Evolutionary conservation across 1,284 basidiomycete species (phyloP), one percentile per base, ranked within the genome.

Genomic region (Retiboletus flavoniger): DNA sequence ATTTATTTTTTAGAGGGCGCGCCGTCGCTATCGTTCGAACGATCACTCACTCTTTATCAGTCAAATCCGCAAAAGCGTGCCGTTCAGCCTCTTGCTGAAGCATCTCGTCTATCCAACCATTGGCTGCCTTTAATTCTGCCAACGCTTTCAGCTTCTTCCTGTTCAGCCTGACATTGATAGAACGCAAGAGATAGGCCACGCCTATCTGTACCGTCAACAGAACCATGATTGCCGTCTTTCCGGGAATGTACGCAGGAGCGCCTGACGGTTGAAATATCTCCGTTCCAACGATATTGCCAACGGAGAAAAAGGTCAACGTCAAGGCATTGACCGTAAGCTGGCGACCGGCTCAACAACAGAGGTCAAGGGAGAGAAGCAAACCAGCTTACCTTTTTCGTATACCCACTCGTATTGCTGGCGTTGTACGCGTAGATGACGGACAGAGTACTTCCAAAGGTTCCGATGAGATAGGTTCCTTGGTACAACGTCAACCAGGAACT

Each of bases 381-480:
- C n/a, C n/a, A 19, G 1, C 50, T 11, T 24, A 74, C 74, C 72
- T 86, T 86, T 74, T 87, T 87, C 3, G 83, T 85, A 50, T 83
- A 79, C 0, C 84, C 83, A 43, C 78, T 80, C 0, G 80, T 84
- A 59, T 87, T 87, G 47, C 78, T 81, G 0, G 84, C 82, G 56
- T 85, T 85, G 63, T 84, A 87, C 0, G 81, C 81, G 56, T 85
- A 87, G 21, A 87, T 74, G 0, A 79, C 76, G 0, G 82, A 77
- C 3, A 86, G 70, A 0, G 82, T 77, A 44, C 79, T 80, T 16
- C 84, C 82, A 58, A 81, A 85, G 2, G 82, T 80, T 16, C 78
- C 77, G 43, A 80, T 76, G 14, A 87, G 72, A 60, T 85, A 84
- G 9, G 75, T 74, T 9, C 74, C 81, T 82, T 50, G 32, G 36